Conservation (phyloP, 495 filamentous ascomycete species). For the Aspergillus affinis region DNA sequence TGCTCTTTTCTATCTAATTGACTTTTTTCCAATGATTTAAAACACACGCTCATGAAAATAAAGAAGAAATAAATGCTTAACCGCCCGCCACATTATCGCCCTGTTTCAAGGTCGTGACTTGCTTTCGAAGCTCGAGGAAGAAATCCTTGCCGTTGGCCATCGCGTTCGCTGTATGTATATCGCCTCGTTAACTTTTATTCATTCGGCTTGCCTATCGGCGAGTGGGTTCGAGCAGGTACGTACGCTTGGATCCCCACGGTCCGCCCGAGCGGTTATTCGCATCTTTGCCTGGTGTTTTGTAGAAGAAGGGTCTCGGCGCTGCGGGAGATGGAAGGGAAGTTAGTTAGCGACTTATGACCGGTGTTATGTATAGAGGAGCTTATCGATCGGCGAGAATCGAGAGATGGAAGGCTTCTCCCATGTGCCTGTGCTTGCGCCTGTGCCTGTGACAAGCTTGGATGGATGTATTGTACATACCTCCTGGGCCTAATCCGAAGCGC, state of each 20-base stretch:
- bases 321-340: conserved; percentile 2
- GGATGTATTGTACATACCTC: conserved; percentile 21
- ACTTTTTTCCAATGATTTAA: not conserved
- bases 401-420: too few species aligned
- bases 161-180: conserved; percentile 38
- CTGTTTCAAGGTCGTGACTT: conserved; percentile 45
- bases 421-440: too few species aligned
- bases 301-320: conserved; percentile 38
- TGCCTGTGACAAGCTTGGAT: not conserved
- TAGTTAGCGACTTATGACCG: conserved; percentile 3
- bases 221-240: conserved; percentile 7
- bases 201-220: not conserved
- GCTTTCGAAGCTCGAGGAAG: conserved; percentile 53
- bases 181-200: conserved; percentile 11
- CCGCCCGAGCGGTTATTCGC: conserved; percentile 37
- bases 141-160: conserved; percentile 58
- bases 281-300: conserved; percentile 44
- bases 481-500: conserved; percentile 21
- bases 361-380: not conserved
- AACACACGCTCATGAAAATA: too few species aligned
- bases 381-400: not conserved
- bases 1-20: not conserved
- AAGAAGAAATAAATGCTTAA: conserved; percentile 20
- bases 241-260: conserved; percentile 54
- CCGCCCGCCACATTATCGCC: conserved; percentile 43